Conservation (phyloP, 371 early-diverging fungal genomes). For the Mycotypha africana region DNA sequence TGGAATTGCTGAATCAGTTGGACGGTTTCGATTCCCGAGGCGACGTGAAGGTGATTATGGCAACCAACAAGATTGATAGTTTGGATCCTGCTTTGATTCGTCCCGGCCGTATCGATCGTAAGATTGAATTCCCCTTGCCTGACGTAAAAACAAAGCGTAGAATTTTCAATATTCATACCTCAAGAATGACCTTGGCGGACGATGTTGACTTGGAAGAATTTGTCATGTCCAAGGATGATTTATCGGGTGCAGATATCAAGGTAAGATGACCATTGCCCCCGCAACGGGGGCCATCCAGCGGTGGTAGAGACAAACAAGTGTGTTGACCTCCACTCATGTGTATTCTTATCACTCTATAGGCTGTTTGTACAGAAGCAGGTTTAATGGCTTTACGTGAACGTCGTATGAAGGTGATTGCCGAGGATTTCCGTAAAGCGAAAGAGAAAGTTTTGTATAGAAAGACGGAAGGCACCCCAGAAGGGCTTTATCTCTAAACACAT, state of each 20-base stretch:
- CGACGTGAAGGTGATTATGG: conserved; percentile 99
- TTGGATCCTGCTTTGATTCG: conserved; percentile 99
- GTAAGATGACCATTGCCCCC: too few relatives aligned
- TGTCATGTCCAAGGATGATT: conserved; percentile 98
- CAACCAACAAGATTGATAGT: conserved; percentile 99
- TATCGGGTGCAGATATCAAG: conserved; percentile 99
- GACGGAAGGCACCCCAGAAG: conserved; percentile 98
- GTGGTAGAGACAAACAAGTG: neutral
- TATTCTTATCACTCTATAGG: conserved; percentile 38
- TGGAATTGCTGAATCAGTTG: conserved; percentile 99
- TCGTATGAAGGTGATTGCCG: conserved; percentile 97
- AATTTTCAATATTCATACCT: conserved; percentile 99
- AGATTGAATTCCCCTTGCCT: conserved; percentile 99
- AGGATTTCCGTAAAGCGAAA: conserved; percentile 98
- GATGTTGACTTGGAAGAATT: conserved; percentile 99
- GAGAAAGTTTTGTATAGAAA: conserved; percentile 99
- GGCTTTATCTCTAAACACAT: conserved; percentile 73
- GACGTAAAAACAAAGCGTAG: conserved; percentile 98
- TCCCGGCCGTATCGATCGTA: conserved; percentile 99
- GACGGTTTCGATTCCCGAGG: conserved; percentile 99
- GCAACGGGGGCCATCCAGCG: too few relatives aligned
- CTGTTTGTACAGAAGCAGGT: conserved; percentile 99
- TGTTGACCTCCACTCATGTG: neutral
- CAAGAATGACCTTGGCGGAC: conserved; percentile 95
- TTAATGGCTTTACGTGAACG: conserved; percentile 98